Conservation (phyloP, 2,329 filamentous ascomycete genomes). For the Penicillium capsulatum region DNA sequence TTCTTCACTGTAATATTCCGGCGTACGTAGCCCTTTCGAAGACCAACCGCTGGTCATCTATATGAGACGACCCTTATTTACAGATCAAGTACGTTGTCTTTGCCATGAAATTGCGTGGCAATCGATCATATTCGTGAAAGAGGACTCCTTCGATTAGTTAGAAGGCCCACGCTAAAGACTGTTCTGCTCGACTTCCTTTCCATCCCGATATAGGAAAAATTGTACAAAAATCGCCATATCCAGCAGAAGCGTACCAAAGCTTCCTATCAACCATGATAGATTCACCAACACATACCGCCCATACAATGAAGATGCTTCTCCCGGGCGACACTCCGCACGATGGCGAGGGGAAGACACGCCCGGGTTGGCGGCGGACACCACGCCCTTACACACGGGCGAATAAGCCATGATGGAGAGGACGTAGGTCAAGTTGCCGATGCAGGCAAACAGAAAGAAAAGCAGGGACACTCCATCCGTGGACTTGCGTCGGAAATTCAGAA, state of each 20-base stretch:
- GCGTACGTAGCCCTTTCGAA: too few relatives aligned
- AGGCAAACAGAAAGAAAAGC: slow-evolving; percentile 95
- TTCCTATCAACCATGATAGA: slow-evolving; percentile 83
- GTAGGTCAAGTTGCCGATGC: slow-evolving; percentile 89
- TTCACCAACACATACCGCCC: slow-evolving; percentile 83
- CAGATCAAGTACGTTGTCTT: too few relatives aligned
- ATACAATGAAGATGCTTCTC: slow-evolving; percentile 66
- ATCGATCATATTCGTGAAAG: too few relatives aligned
- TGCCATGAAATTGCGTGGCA: too few relatives aligned
- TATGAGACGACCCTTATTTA: too few relatives aligned
- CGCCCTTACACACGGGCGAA: slow-evolving; percentile 61
- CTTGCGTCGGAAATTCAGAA: slow-evolving; percentile 88
- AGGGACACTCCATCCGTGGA: slow-evolving; percentile 90
- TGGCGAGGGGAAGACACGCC: slow-evolving; percentile 4
- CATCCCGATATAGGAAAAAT: slow-evolving; percentile 74
- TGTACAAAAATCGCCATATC: slow-evolving; percentile 86
- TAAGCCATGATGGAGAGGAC: slow-evolving; percentile 89
- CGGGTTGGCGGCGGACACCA: slow-evolving; percentile 19
- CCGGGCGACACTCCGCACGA: slow-evolving; percentile 53
- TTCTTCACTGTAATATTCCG: too few relatives aligned
- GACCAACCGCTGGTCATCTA: too few relatives aligned
- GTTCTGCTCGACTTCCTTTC: slow-evolving; percentile 21
- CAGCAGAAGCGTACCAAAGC: slow-evolving; percentile 77
- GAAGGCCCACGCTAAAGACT: too few relatives aligned
- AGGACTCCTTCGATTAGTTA: too few relatives aligned